A percentile compares a stretch with the other conserved stretches of the same genome.
Conservation (phyloP, 352 stramenopile species). For the Pythium folliculosum region DNA sequence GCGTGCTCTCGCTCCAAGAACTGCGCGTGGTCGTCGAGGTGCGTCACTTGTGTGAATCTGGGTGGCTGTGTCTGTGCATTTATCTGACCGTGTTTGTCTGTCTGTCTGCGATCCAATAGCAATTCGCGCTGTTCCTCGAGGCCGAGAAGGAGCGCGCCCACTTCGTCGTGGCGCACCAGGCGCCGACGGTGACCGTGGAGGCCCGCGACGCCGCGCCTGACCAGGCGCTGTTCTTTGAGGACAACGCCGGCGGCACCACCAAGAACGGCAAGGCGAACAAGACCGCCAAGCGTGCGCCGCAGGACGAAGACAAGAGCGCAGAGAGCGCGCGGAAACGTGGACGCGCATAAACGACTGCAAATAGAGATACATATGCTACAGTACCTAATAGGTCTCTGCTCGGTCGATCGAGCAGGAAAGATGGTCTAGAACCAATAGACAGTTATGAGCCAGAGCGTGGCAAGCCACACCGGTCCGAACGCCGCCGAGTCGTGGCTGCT, state of each 20-base stretch:
- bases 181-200: conserved; percentile 1
- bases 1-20: conserved; percentile 41
- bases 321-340: conserved; percentile 5
- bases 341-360: background rate
- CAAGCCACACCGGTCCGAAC: too few species aligned
- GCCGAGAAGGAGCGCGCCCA: conserved; percentile 28
- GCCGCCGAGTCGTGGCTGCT: background rate
- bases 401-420: too few species aligned
- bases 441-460: too few species aligned
- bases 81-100: conserved; percentile 13
- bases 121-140: conserved; percentile 45
- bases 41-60: conserved; percentile 1
- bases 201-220: conserved; percentile 5
- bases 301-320: background rate
- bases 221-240: conserved; percentile 55
- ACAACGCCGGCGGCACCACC: conserved; percentile 44
- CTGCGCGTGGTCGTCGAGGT: conserved; percentile 51
- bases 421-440: too few species aligned
- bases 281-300: background rate
- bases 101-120: conserved; percentile 28
- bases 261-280: background rate
- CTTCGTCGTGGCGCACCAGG: conserved; percentile 24
- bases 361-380: conserved; percentile 4
- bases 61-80: background rate
- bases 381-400: background rate